A percentile compares a stretch with the other conserved stretches of the same genome.
Conservation (phyloP, 331 rosid genomes). For the Cydonia oblonga region DNA sequence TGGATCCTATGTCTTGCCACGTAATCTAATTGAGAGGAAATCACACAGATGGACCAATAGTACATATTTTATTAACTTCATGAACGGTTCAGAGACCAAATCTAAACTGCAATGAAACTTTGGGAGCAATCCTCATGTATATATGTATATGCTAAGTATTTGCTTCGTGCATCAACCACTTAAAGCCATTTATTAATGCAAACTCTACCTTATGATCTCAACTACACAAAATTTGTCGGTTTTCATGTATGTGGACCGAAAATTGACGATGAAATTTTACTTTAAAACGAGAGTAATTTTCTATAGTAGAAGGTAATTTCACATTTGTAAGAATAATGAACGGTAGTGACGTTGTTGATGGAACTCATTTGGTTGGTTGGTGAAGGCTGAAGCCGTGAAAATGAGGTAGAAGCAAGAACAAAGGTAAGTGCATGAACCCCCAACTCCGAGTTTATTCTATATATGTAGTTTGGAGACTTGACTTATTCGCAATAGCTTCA, state of each 20-base stretch:
- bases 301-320: neutral
- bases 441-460: neutral
- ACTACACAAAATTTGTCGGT: neutral
- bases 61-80: too few species aligned
- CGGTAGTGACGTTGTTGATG: neutral
- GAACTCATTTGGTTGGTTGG: constrained; percentile 3
- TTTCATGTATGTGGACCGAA: neutral
- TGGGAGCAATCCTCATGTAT: neutral
- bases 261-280: too few species aligned
- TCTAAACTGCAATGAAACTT: neutral
- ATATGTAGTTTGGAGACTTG: constrained; percentile 13
- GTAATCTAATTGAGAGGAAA: neutral
- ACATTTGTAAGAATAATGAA: neutral
- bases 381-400: constrained; percentile 13
- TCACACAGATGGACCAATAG: neutral
- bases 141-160: neutral
- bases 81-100: too few species aligned
- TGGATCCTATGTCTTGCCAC: too few species aligned
- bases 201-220: neutral
- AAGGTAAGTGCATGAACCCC: constrained; percentile 6
- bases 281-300: neutral
- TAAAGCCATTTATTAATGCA: neutral
- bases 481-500: constrained; percentile 7
- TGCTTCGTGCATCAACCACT: neutral
- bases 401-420: constrained; percentile 18